phyloP scores from a whole-genome alignment of 2,329 filamentous ascomycete species.

The Colletotrichum sp. region DNA sequence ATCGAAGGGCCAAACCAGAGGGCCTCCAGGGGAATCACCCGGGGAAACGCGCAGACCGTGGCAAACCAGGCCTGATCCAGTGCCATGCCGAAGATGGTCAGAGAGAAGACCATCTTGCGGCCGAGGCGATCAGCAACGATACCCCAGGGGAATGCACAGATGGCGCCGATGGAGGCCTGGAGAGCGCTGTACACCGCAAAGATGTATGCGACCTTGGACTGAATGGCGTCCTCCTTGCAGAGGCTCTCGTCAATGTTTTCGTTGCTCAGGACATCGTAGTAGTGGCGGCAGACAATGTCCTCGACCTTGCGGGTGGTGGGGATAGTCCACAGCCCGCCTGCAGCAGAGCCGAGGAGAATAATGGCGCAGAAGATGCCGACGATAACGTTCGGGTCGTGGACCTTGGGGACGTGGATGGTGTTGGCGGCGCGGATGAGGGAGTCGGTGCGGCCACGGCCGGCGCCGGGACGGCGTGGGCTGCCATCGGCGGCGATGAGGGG shows the following conservation, averaged over 20 bases:
- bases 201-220: conserved; percentile 38
- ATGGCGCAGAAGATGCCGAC: conserved; percentile 33
- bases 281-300: conserved; percentile 42
- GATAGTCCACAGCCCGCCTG: conserved; percentile 34
- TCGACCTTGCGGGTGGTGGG: conserved; percentile 40
- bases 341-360: conserved; percentile 32
- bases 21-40: conserved; percentile 33
- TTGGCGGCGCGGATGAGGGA: conserved; percentile 7
- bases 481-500: background rate
- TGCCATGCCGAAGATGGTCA: conserved; percentile 34
- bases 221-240: conserved; percentile 41
- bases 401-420: conserved; percentile 24
- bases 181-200: conserved; percentile 34
- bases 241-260: conserved; percentile 38
- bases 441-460: background rate
- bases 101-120: conserved; percentile 36
- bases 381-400: conserved; percentile 29
- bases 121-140: conserved; percentile 42
- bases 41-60: conserved; percentile 36
- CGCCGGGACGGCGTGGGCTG: background rate
- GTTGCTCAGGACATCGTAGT: conserved; percentile 33
- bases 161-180: conserved; percentile 33
- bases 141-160: conserved; percentile 41
- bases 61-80: conserved; percentile 32
- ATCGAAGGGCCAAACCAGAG: conserved; percentile 38